Percentiles rank a stretch among this genome's conserved stretches.
phyloP scores from a whole-genome alignment of 2,329 filamentous ascomycete genomes.

The Chaetomiaceae sp. region DNA sequence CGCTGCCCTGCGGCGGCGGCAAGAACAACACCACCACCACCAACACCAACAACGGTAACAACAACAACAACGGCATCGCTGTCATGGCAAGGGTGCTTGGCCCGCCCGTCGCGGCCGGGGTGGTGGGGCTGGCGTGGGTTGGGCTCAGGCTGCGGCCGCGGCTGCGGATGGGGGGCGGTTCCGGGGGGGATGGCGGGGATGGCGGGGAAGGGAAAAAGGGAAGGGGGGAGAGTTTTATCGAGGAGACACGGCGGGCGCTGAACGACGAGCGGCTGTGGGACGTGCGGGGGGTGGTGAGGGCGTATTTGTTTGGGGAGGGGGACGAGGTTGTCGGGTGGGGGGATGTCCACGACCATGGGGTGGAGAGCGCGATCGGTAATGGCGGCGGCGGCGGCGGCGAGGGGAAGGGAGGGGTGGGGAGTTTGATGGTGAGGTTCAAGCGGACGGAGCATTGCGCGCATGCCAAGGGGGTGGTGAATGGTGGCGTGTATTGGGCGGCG shows the following conservation, averaged over 20 bases:
- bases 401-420: conserved; percentile 8
- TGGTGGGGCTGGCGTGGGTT: conserved; percentile 10
- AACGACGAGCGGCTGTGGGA: conserved; percentile 23
- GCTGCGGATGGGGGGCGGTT: no score
- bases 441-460: conserved; percentile 25
- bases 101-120: neutral
- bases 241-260: conserved; percentile 21
- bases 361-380: conserved; percentile 1
- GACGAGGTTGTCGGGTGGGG: conserved; percentile 26
- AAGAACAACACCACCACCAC: no score
- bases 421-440: conserved; percentile 25
- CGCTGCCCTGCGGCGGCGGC: neutral
- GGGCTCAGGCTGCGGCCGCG: no score
- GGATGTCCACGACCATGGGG: conserved; percentile 26
- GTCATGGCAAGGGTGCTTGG: no score
- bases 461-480: conserved; percentile 20
- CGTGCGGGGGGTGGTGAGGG: conserved; percentile 8
- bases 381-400: neutral
- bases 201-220: no score
- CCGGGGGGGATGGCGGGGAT: no score
- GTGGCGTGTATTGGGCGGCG: conserved; percentile 25
- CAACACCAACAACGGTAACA: no score
- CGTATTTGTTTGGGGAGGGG: conserved; percentile 26
- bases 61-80: no score
- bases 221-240: conserved; percentile 18